phyloP scores from a whole-genome alignment of 2,329 filamentous ascomycete genomes.

The Gaeumannomyces sp. region DNA sequence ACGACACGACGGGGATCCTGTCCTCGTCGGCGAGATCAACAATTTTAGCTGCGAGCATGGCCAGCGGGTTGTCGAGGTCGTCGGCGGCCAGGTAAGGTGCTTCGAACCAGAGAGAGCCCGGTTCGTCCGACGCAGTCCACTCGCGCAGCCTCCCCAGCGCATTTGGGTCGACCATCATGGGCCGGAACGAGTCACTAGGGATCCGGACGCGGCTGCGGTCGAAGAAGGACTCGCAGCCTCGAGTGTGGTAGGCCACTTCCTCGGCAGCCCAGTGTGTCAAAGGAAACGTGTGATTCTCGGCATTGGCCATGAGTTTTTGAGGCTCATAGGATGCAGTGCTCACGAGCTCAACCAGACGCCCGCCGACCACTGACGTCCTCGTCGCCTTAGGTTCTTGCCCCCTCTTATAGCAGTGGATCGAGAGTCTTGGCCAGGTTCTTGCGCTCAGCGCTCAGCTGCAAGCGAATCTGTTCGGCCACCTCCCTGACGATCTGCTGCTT shows the following conservation, averaged over 20 bases:
- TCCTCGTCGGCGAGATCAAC: conserved; percentile 10
- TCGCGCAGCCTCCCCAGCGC: not conserved
- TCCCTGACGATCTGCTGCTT: not conserved
- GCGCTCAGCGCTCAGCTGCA: no score
- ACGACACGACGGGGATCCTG: conserved; percentile 13
- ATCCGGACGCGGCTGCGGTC: not conserved
- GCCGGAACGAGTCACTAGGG: not conserved
- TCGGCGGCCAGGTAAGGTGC: conserved; percentile 2
- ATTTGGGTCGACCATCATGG: not conserved
- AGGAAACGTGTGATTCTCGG: no score
- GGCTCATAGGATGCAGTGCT: no score
- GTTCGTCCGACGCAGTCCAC: not conserved
- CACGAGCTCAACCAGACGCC: no score
- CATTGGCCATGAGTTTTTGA: no score
- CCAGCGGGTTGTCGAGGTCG: conserved; percentile 11
- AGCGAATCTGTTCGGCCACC: no score
- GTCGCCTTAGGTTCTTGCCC: no score
- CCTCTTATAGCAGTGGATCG: no score
- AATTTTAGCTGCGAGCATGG: conserved; percentile 11
- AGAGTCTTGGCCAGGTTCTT: no score
- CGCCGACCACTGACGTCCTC: no score
- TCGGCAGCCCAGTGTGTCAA: no score
- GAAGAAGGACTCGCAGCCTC: not conserved
- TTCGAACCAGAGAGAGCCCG: conserved; percentile 13
- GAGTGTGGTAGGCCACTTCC: not conserved